phyloP scores from a whole-genome alignment of 2,329 filamentous ascomycete genomes.

The Neophaeococcomyces mojaviensis region DNA sequence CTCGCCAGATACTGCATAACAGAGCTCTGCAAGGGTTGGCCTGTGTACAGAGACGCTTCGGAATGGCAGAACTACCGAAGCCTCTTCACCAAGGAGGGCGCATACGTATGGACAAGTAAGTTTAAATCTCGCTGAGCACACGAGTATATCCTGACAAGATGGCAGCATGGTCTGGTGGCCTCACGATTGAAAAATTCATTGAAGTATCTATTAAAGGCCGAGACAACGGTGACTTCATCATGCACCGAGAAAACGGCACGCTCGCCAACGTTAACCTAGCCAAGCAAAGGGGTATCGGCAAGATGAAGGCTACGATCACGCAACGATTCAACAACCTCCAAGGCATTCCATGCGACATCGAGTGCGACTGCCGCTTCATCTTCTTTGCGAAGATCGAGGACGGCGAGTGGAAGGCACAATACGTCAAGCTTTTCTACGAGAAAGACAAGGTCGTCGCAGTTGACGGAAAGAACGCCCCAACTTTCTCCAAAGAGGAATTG shows the following conservation, averaged over 20 bases:
- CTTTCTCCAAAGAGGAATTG: slow-evolving; percentile 33
- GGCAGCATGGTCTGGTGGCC: slow-evolving; percentile 42
- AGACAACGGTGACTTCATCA: slow-evolving; percentile 47
- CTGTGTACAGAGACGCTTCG: slow-evolving; percentile 46
- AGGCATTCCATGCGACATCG: slow-evolving; percentile 39
- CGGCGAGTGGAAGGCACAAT: slow-evolving; percentile 11
- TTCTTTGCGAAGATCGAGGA: slow-evolving; percentile 36
- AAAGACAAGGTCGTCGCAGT: slow-evolving; percentile 40
- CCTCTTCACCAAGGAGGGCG: slow-evolving; percentile 39
- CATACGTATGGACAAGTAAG: slow-evolving; percentile 46
- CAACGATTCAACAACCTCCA: slow-evolving; percentile 37
- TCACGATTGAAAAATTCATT: slow-evolving; percentile 42
- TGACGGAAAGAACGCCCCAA: slow-evolving; percentile 35
- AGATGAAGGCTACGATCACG: slow-evolving; percentile 50
- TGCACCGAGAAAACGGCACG: slow-evolving; percentile 49
- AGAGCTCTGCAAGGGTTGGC: slow-evolving; percentile 50
- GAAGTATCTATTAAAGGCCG: slow-evolving; percentile 45
- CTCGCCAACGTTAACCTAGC: slow-evolving; percentile 37
- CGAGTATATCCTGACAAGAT: slow-evolving; percentile 6
- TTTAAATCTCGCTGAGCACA: slow-evolving; percentile 5
- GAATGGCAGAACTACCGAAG: slow-evolving; percentile 48
- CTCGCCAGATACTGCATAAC: slow-evolving; percentile 41
- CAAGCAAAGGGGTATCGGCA: slow-evolving; percentile 40
- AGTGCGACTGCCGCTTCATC: slow-evolving; percentile 46
- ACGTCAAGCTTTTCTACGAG: slow-evolving; percentile 13